Percentiles rank a stretch among this genome's conserved stretches.
These are phyloP conservation scores for Penicillium tannophilum DNA, from an alignment of 495 filamentous ascomycete species.

Conservation along the genomic window DNA sequence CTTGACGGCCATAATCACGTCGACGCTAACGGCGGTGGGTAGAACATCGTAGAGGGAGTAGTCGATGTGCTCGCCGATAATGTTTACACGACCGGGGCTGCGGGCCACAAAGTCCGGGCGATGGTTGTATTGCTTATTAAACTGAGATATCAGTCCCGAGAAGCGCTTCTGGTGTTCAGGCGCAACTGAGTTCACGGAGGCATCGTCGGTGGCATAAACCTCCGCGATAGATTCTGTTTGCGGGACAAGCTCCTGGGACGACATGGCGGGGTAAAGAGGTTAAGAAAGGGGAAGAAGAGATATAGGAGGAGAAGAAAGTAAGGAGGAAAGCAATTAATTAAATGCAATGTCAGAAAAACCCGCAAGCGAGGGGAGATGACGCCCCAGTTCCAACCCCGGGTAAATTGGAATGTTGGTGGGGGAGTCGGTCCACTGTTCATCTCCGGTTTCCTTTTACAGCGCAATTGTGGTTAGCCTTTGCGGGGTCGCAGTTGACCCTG, in stretches of 20 bases:
- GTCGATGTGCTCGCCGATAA: conserved; percentile 99
- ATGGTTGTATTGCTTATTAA: conserved; percentile 70
- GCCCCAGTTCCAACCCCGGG: conserved; percentile 15
- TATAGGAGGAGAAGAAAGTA: conserved; percentile 3
- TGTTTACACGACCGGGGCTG: conserved; percentile 93
- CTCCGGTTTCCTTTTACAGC: conserved; percentile 23
- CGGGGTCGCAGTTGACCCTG: conserved; percentile 11
- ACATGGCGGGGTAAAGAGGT: conserved; percentile 39
- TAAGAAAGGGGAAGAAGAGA: conserved; percentile 3
- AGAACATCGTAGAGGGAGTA: conserved; percentile 96
- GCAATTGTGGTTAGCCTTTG: conserved; percentile 13
- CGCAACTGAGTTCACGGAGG: conserved; percentile 37
- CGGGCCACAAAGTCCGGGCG: conserved; percentile 80
- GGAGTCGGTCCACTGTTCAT: conserved; percentile 14
- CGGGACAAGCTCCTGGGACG: conserved; percentile 49
- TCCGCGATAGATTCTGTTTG: conserved; percentile 52
- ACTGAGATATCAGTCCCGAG: conserved; percentile 68
- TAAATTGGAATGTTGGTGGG: conserved; percentile 20
- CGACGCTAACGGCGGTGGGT: conserved; percentile 90
- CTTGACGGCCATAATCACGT: conserved; percentile 85
- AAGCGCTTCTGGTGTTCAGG: conserved; percentile 60
- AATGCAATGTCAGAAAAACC: conserved; percentile 3
- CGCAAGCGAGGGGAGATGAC: conserved; percentile 10
- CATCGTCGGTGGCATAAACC: conserved; percentile 52
- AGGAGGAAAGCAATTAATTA: conserved; percentile 6